Evolutionary conservation across 2,329 filamentous ascomycete species (phyloP), one percentile per base, ranked within the genome.

Genomic region (Claviceps pusilla): DNA sequence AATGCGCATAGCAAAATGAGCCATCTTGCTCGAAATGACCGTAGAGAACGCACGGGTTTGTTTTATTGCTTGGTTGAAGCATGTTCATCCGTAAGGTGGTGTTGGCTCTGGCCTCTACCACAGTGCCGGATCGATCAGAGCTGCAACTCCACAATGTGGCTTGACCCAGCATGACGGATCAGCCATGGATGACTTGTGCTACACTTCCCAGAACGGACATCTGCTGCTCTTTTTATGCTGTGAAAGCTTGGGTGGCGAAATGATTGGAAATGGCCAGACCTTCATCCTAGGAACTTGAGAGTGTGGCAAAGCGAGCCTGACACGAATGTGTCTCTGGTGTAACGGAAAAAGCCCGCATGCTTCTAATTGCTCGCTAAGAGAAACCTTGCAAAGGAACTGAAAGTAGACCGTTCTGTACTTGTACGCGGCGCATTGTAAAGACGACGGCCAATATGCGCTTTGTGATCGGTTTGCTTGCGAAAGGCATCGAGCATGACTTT

Each of bases 111-210:
- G 19, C 19, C 35, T 37, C 10, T 37, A 37, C 35, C 35, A 37
- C 35, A 37, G 35, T 52, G 43, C 39, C 41, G 50, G 50, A 28
- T 52, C 50, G 24, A 41, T 37, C 11, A 11, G 33, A 37, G 46
- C 24, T 42, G 46, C 19, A 29, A 46, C 45, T 55, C 46, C 50
- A 41, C 31, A 50, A 49, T 51, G 33, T 31, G 49, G 28, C 50
- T 46, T 46, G 50, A 46, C 54, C 54, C 50, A 51, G 50, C 24
- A 16, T 37, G 54, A 51, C 41, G 54, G 50, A n/a, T 48, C 24
- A 41, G 29, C 35, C 12, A 28, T 33, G 19, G 16, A n/a, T 37
- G 35, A 46, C 11, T 37, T 37, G 43, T 45, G 39, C 29, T 31
- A 52, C 50, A 33, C 4, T 28, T 29, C 29, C 43, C 19, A 53